These are phyloP conservation scores for Bacterosira constricta DNA, from an alignment of 108 stramenopile genomes.

Conservation along the genomic window DNA sequence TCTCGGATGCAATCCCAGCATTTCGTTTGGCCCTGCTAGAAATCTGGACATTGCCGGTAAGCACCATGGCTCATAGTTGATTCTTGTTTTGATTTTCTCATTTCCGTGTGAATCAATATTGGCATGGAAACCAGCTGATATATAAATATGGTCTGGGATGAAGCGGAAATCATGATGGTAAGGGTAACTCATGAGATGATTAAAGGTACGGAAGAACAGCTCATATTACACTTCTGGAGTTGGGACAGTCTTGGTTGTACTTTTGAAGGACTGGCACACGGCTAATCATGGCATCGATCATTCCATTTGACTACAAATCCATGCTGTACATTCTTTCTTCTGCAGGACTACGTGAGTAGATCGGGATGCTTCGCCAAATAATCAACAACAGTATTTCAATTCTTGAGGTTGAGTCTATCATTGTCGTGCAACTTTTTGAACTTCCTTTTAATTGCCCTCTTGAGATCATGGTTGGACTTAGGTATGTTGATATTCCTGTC, in stretches of 20 bases:
- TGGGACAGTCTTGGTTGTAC: neutral
- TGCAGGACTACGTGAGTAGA: neutral
- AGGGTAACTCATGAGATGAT: neutral
- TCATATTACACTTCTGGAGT: neutral
- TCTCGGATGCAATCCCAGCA: neutral
- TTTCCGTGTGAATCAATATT: slow-evolving; percentile 4
- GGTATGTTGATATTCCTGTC: neutral
- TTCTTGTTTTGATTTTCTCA: neutral
- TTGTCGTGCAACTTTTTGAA: neutral
- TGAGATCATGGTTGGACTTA: neutral
- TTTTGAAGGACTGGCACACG: neutral
- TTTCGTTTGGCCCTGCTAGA: neutral
- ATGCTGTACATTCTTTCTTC: neutral
- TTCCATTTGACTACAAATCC: slow-evolving; percentile 4
- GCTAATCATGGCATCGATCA: neutral
- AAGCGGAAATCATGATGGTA: neutral
- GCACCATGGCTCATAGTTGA: slow-evolving; percentile 2
- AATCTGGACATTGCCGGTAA: neutral
- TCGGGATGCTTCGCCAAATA: slow-evolving; percentile 1
- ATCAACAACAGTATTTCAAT: neutral
- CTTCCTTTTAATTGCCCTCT: neutral
- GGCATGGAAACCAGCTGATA: neutral
- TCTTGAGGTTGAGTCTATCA: neutral
- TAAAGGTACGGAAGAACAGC: neutral
- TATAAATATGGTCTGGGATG: neutral